Evolutionary conservation across 2,329 filamentous ascomycete species (phyloP).

Genomic region (Botrytis deweyae): DNA sequence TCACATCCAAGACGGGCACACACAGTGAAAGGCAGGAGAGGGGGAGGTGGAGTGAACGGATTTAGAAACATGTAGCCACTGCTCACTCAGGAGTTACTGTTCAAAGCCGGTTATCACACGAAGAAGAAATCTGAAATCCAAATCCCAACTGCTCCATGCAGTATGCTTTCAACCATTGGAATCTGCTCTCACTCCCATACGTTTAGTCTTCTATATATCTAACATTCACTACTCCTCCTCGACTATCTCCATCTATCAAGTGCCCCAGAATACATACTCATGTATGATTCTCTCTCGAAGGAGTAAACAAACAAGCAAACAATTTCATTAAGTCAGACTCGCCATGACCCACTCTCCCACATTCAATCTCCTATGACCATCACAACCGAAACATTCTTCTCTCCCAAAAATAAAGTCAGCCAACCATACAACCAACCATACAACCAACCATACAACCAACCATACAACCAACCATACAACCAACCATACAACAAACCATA

Average conservation of each 20-base stretch:
- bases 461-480: too few relatives aligned
- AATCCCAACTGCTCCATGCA: background rate
- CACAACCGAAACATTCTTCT: background rate
- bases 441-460: background rate
- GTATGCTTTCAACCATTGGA: background rate
- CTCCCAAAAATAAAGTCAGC: background rate
- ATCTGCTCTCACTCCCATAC: background rate
- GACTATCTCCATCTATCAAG: background rate
- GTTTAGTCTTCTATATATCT: background rate
- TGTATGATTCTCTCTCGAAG: too few relatives aligned
- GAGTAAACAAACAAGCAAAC: background rate
- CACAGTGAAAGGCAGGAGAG: background rate
- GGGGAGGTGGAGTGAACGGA: background rate
- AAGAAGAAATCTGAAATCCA: background rate
- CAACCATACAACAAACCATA: too few relatives aligned
- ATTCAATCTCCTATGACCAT: background rate
- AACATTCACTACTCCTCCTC: background rate
- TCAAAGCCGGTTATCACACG: background rate
- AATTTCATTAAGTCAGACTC: background rate
- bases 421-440: too few relatives aligned
- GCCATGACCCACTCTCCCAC: background rate
- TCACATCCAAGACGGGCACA: background rate
- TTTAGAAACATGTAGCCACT: background rate
- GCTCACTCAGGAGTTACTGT: background rate
- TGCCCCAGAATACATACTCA: too few relatives aligned